Evolutionary conservation across 768 basidiomycete genomes (phyloP).

Genomic region (Coprinopsis marcescibilis): DNA sequence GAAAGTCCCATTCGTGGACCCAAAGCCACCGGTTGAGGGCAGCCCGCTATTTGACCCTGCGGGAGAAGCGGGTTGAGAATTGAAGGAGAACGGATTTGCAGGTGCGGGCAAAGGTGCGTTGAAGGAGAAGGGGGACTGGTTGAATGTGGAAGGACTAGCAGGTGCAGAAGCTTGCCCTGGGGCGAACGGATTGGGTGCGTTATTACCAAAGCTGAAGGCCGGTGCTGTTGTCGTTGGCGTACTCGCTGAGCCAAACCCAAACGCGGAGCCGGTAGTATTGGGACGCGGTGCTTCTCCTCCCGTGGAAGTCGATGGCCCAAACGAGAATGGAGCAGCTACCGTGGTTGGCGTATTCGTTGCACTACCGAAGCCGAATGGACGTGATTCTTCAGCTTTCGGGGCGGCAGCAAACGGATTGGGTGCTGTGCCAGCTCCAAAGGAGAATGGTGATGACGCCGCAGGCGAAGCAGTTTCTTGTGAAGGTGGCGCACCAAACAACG

Average conservation of each 20-base stretch:
- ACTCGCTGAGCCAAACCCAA: slow-evolving; percentile 40
- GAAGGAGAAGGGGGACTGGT: slow-evolving; percentile 45
- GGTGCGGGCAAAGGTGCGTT: slow-evolving; percentile 31
- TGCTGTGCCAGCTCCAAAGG: slow-evolving; percentile 34
- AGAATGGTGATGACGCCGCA: slow-evolving; percentile 26
- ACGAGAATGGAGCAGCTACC: slow-evolving; percentile 15
- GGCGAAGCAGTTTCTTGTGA: slow-evolving; percentile 17
- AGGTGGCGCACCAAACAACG: slow-evolving; percentile 26
- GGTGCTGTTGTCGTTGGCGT: slow-evolving; percentile 33
- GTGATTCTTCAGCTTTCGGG: slow-evolving; percentile 38
- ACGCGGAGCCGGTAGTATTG: slow-evolving; percentile 29
- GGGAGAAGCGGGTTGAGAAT: slow-evolving; percentile 56
- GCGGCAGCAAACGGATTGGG: slow-evolving; percentile 46
- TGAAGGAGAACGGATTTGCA: slow-evolving; percentile 42
- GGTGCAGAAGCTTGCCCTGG: slow-evolving; percentile 43
- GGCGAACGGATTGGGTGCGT: slow-evolving; percentile 35
- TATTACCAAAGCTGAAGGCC: slow-evolving; percentile 33
- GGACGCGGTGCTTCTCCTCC: slow-evolving; percentile 10
- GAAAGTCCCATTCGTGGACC: slow-evolving; percentile 24
- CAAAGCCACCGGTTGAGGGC: slow-evolving; percentile 39
- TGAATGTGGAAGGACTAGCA: slow-evolving; percentile 54
- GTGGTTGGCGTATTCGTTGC: slow-evolving; percentile 27
- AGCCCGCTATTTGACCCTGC: slow-evolving; percentile 34
- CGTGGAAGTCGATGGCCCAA: slow-evolving; percentile 8
- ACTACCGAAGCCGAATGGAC: slow-evolving; percentile 45